Conservation (phyloP, 176 grass and related monocot genomes). For the Paspalum notatum region DNA sequence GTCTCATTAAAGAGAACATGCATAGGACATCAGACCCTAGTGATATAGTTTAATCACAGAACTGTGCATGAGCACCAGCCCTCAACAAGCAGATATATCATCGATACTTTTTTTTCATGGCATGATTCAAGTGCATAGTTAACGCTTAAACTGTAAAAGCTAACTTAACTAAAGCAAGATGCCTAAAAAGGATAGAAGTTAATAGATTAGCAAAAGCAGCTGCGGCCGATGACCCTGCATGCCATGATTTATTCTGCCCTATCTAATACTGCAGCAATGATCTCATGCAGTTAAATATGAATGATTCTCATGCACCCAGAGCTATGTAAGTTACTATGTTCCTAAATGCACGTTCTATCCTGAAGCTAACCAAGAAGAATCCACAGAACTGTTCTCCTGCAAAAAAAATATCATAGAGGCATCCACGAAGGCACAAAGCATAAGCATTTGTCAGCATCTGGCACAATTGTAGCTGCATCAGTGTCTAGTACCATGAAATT, state of each 20-base stretch:
- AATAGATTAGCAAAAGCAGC: slow-evolving; percentile 53
- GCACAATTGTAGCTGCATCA: slow-evolving; percentile 32
- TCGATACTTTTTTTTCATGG: slow-evolving; percentile 34
- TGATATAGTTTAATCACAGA: slow-evolving; percentile 48
- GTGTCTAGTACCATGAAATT: slow-evolving; percentile 36
- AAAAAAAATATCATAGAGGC: slow-evolving; percentile 34
- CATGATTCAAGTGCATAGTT: slow-evolving; percentile 47
- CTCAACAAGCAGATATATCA: slow-evolving; percentile 29
- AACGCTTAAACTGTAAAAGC: slow-evolving; percentile 40
- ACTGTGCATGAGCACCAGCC: slow-evolving; percentile 37
- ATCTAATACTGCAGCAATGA: slow-evolving; percentile 17
- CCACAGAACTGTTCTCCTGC: slow-evolving; percentile 24
- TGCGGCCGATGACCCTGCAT: slow-evolving; percentile 29
- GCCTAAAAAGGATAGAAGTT: slow-evolving; percentile 44
- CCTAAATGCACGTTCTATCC: slow-evolving; percentile 19
- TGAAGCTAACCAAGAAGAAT: slow-evolving; percentile 33
- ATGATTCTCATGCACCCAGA: slow-evolving; percentile 30
- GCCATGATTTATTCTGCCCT: slow-evolving; percentile 51
- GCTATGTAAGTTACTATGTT: slow-evolving; percentile 12
- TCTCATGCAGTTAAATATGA: slow-evolving; percentile 38
- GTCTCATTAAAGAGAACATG: slow-evolving; percentile 29
- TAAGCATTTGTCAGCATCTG: slow-evolving; percentile 14
- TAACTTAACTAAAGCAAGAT: slow-evolving; percentile 49
- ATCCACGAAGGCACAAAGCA: slow-evolving; percentile 4
- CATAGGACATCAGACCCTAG: slow-evolving; percentile 39